Base-by-base conservation (phyloP, 306 rosid species). In the Medicago arabica region DNA sequence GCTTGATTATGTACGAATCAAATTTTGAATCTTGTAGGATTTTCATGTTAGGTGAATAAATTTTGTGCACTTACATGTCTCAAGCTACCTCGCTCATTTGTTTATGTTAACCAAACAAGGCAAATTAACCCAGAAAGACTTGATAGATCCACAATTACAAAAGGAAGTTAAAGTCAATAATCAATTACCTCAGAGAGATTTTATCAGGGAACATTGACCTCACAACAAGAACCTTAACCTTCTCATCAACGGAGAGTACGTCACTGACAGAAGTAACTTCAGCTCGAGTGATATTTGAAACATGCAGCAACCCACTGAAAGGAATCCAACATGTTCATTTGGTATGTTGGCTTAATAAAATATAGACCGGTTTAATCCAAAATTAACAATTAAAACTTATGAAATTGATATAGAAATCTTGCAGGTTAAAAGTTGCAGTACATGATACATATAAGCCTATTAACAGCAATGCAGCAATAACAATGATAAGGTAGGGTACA, bases 301-400 rank as follows among this genome's bases (percentile, higher is more conserved):
- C 85, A 78, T 95, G 99, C 89, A 95, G 89, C 88, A 95, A 84
- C 4, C 99, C 99, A 43, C 99, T 95, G 95, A 85, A 77, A 85
- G 76, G 50, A 28, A 78, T 46, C 51, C 34, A 67, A 69, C 51
- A 80, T 19, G 61, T 66, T 70, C 62, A 40, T 71, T 46, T 16
- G 69, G 65, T 40, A 75, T 75, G 69, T 76, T 62, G 41, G 68
- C 47, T 15, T 13, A 40, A 5, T 6, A 50, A 50, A 6, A 6
- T 50, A 50, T 40, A 15, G 8, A 79, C 50, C n/a, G 16, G 57
- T 28, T 70, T 79, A 16, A 68, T 59, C 15, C 21, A 78, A 68
- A 8, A 34, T 44, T 5, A 77, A 25, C 79, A 75, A 21, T 19
- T 53, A 9, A 34, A 17, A 49, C 25, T 62, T 62, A 57, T 69